Base-by-base conservation (phyloP, 495 filamentous ascomycete species). In the Penicillium psychrofluorescens region DNA sequence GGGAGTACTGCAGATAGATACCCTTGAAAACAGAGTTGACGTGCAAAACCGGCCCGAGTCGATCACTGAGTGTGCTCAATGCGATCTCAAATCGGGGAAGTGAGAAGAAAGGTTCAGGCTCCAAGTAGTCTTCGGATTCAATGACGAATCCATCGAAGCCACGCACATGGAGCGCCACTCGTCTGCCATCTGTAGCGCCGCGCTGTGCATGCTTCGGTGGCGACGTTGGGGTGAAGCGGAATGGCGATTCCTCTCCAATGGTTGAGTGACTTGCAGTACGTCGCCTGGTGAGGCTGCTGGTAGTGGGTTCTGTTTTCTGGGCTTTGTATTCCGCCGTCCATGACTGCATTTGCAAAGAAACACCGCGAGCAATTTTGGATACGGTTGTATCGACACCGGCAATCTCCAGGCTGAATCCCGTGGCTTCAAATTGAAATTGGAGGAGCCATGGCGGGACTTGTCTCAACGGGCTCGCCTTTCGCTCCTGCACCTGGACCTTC, bases 251-350 rank as follows among this genome's bases (percentile, higher is more conserved):
- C 37, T 72, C 68, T 27, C 68, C 62, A 40, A 75, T 67, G n/a
- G 62, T 72, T 70, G 70, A 69, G 62, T 59, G 78, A 49, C 48
- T 85, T 62, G 48, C 75, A 51, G 61, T 88, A 70, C 49, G 81
- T 71, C 46, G 72, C 68, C 67, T 63, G 27, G 59, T 50, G 72
- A 74, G 48, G 74, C 75, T 56, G 64, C 79, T 62, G 67, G 84
- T 65, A 58, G 69, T 63, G 62, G 76, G 63, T 41, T 90, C 85
- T 8, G 77, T 67, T 54, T 81, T 88, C 51, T 94, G 83, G 11
- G 87, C 84, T 47, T 81, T 83, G 63, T 97, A 99, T 46, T 96
- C 90, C 8, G 89, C 82, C 1, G 83, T 86, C 88, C 88, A 95
- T 0, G 85, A 87, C 49, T 95, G 88, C 10, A 97, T 62, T 51